A percentile compares a stretch with the other conserved stretches of the same genome.
phyloP scores from a whole-genome alignment of 495 filamentous ascomycete species.

The Xylaria telfairii region DNA sequence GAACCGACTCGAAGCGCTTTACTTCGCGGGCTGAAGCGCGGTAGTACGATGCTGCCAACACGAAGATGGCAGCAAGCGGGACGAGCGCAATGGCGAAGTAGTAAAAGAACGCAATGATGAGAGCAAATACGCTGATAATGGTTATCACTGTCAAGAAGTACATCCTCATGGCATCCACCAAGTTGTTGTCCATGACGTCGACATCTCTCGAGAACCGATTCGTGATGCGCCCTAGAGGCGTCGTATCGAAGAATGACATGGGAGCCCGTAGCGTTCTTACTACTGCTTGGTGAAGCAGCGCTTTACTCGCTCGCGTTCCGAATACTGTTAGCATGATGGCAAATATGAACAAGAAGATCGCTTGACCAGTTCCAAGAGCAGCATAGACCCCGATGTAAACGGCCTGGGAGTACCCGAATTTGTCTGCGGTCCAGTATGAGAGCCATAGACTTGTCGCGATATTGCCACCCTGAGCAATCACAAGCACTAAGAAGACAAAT shows the following conservation, averaged over 20 bases:
- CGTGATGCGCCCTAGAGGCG: constrained; percentile 92
- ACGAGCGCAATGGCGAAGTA: constrained; percentile 92
- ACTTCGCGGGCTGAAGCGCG: constrained; percentile 89
- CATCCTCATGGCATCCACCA: constrained; percentile 91
- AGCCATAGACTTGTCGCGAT: constrained; percentile 91
- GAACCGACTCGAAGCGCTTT: constrained; percentile 89
- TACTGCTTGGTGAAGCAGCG: constrained; percentile 86
- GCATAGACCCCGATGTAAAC: constrained; percentile 89
- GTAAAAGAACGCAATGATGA: constrained; percentile 92
- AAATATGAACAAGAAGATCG: constrained; percentile 77
- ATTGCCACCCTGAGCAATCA: constrained; percentile 78
- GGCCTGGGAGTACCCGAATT: constrained; percentile 68
- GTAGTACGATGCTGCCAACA: constrained; percentile 87
- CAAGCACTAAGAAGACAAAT: constrained; percentile 67
- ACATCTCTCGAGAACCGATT: constrained; percentile 97
- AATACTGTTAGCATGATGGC: constrained; percentile 70
- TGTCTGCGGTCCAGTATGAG: constrained; percentile 85
- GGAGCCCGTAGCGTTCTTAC: constrained; percentile 82
- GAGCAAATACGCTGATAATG: constrained; percentile 77
- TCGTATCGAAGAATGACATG: constrained; percentile 98
- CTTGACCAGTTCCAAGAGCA: constrained; percentile 72
- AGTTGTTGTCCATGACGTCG: constrained; percentile 92
- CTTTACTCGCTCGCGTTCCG: constrained; percentile 79
- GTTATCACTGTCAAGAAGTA: constrained; percentile 85
- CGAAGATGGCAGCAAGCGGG: constrained; percentile 78